A percentile compares a stretch with the other conserved stretches of the same genome.
phyloP scores from a whole-genome alignment of 805 yeast species.

The Vanderwaltozyma polyspora region DNA sequence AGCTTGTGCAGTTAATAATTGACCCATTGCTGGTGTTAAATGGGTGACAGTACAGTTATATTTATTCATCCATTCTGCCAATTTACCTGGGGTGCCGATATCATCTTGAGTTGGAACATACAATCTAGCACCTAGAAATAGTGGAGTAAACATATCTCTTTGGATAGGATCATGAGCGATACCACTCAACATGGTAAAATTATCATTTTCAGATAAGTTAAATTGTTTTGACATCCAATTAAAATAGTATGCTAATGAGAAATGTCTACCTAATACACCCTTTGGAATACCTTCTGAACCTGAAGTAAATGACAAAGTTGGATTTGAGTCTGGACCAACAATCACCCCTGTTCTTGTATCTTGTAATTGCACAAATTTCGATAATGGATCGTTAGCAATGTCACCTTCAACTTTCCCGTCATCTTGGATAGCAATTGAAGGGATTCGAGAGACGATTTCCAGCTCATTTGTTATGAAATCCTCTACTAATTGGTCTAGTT shows the following conservation, averaged over 20 bases:
- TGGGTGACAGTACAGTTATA: conserved; percentile 93
- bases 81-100: conserved; percentile 94
- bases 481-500: conserved; percentile 63
- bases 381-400: conserved; percentile 38
- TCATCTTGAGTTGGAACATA: conserved; percentile 94
- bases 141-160: conserved; percentile 97
- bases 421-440: conserved; percentile 64
- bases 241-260: conserved; percentile 91
- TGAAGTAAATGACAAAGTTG: conserved; percentile 91
- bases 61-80: conserved; percentile 94
- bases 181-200: conserved; percentile 94
- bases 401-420: conserved; percentile 64
- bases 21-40: conserved; percentile 99
- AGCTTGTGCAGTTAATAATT: conserved; percentile 90
- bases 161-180: conserved; percentile 99
- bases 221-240: conserved; percentile 96
- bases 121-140: conserved; percentile 87
- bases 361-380: conserved; percentile 34
- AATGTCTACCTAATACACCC: conserved; percentile 97
- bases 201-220: conserved; percentile 65
- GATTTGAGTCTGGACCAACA: conserved; percentile 97
- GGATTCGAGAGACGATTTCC: conserved; percentile 59
- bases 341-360: conserved; percentile 68
- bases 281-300: conserved; percentile 98
- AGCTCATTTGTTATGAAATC: conserved; percentile 67